Conservation (phyloP, 192 early-diverging fungal genomes). For the Backusella luteola region DNA sequence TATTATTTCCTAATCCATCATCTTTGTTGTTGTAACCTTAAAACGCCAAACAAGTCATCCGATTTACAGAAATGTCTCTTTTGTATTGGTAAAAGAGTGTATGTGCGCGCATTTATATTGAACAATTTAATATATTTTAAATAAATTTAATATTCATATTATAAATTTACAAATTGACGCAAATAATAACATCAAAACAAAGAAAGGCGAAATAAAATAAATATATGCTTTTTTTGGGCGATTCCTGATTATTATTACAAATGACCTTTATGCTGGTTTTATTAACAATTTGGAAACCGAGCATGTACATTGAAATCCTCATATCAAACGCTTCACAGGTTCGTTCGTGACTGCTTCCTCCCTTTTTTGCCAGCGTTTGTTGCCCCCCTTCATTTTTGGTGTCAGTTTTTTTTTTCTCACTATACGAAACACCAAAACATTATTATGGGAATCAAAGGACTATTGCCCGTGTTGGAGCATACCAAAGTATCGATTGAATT, state of each 20-base stretch:
- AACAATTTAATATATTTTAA: no score
- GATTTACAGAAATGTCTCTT: no score
- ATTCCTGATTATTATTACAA: background rate
- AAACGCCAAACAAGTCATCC: no score
- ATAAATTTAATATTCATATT: no score
- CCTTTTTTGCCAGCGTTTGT: no score
- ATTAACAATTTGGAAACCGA: background rate
- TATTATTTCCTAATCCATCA: background rate
- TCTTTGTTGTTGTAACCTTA: background rate
- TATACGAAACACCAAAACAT: background rate
- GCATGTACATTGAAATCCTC: background rate
- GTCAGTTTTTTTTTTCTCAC: no score
- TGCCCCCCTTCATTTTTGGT: background rate
- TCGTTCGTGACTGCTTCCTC: no score
- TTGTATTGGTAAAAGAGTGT: no score
- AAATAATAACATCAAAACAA: background rate
- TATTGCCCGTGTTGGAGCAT: slow-evolving; percentile 79
- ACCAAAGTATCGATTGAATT: slow-evolving; percentile 70
- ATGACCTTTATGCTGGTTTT: background rate
- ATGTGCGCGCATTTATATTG: no score
- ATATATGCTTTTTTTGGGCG: background rate
- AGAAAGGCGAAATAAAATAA: background rate
- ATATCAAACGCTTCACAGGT: no score
- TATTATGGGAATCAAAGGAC: slow-evolving; percentile 87
- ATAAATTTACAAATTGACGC: no score